Base-by-base conservation (phyloP, 495 filamentous ascomycete species). In the Geopyxis carbonaria region DNA sequence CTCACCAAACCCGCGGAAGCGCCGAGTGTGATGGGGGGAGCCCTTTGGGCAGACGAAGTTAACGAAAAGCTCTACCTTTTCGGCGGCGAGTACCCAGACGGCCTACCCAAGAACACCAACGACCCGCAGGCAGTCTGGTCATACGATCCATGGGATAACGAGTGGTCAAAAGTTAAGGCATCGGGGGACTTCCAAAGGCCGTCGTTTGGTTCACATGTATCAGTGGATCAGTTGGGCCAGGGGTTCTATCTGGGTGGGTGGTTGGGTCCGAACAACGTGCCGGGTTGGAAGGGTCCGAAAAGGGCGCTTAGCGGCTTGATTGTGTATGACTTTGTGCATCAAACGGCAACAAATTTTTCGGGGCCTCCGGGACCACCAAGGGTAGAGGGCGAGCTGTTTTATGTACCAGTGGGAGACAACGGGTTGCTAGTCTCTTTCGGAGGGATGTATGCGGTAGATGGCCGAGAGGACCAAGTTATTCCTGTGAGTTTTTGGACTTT, bases 351-450 rank as follows among this genome's bases (percentile, higher is more conserved):
- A n/a, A n/a, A n/a, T n/a, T n/a, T n/a, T n/a, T n/a, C n/a, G n/a
- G n/a, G n/a, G n/a, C n/a, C n/a, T n/a, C n/a, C n/a, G n/a, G n/a
- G n/a, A n/a, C n/a, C n/a, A n/a, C n/a, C n/a, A 5, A 43, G 64
- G 39, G 63, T 58, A 0, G 63, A 67, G 41, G 62, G 61, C 2
- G 38, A 46, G 4, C 60, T 70, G 62, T 51, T 60, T 4, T 67
- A 61, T 44, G 48, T 67, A 18, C 67, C 65, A 2, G 61, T 65
- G 7, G 65, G 65, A 10, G 64, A 75, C 43, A 55, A 46, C 14
- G 67, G 67, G 3, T 57, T 71, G 45, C 48, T 71, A 33, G 56
- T 68, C 1, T 67, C 65, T 39, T 67, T 71, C 47, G 67, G 66
- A 5, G 66, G 67, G 22, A 42, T 67, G n/a, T n/a, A n/a, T n/a